Conservation (phyloP, 768 basidiomycete species). For the Calvatia gigantea region DNA sequence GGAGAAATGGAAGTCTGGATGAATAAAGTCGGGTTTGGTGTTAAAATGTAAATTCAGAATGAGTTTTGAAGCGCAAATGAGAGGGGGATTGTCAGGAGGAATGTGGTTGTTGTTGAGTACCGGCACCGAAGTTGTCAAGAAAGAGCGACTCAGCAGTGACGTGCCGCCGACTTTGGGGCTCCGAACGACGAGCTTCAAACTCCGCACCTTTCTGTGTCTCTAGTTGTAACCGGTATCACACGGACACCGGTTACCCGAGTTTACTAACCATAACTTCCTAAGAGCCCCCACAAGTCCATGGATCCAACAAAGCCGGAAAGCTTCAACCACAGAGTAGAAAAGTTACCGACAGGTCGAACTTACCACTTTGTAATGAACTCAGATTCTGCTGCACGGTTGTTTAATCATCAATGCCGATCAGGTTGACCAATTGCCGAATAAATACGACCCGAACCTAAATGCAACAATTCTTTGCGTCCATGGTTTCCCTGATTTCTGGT, state of each 20-base stretch:
- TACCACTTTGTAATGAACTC: conserved; percentile 57
- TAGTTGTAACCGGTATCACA: background rate
- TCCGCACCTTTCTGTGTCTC: conserved; percentile 12
- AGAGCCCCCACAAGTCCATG: conserved; percentile 30
- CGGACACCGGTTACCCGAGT: conserved; percentile 15
- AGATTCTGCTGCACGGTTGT: background rate
- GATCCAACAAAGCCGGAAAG: conserved; percentile 35
- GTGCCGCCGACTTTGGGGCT: conserved; percentile 22
- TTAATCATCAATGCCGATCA: conserved; percentile 12
- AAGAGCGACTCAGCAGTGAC: conserved; percentile 18
- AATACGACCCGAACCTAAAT: conserved; percentile 35
- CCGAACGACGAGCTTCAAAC: conserved; percentile 11
- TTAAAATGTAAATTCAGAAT: conserved; percentile 13
- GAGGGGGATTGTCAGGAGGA: conserved; percentile 15
- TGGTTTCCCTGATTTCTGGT: conserved; percentile 73
- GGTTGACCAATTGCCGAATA: conserved; percentile 56
- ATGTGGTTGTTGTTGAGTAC: conserved; percentile 24
- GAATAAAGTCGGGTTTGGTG: conserved; percentile 18
- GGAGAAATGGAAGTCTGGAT: conserved; percentile 18
- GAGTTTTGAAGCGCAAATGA: conserved; percentile 10
- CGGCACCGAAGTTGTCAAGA: conserved; percentile 29
- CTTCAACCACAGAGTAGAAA: conserved; percentile 52
- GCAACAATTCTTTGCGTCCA: conserved; percentile 70
- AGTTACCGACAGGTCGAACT: conserved; percentile 53
- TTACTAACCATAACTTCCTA: conserved; percentile 12